Base-by-base conservation (phyloP, 768 basidiomycete species). In the Psilocybe tampanensis region DNA sequence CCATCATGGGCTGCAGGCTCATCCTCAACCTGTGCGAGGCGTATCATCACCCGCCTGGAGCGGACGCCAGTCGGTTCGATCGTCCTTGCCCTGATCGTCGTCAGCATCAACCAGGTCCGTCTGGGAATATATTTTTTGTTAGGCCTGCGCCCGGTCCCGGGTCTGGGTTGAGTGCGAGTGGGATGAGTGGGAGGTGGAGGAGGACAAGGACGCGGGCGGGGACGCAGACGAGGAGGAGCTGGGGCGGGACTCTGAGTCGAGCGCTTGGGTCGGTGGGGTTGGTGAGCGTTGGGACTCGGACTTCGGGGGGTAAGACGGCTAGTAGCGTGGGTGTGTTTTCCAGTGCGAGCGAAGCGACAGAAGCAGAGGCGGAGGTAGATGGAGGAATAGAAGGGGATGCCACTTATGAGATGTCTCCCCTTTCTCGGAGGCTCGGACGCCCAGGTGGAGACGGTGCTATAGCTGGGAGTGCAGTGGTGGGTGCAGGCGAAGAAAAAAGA, bases 11-110 rank as follows among this genome's bases (percentile, higher is more conserved):
- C 8, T 68, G 65, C 34, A 64, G 70, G 50, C 56, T 73, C 26
- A 64, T 73, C 52, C 66, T 73, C 44, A 72, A 71, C 55, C 66
- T 73, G 9, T 67, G 60, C 47, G 54, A 68, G 34, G 68, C 68
- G 8, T 69, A 63, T 54, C 65, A 69, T 42, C 52, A 43, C 23
- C 65, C 66, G 6, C 29, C 44, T n/a, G 54, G 55, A n/a, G 18
- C 49, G 0, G 34, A 44, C 2, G 54, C 17, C 11, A 55, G 29
- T 5, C 29, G 29, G 29, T 9, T 29, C n/a, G n/a, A n/a, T n/a
- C n/a, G n/a, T n/a, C n/a, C n/a, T n/a, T n/a, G n/a, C n/a, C n/a
- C n/a, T n/a, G n/a, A n/a, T n/a, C n/a, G n/a, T n/a, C n/a, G n/a
- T n/a, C n/a, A n/a, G n/a, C n/a, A n/a, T n/a, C n/a, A n/a, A n/a